phyloP scores from a whole-genome alignment of 73 alveolate species.

The Tetrahymena malaccensis region DNA sequence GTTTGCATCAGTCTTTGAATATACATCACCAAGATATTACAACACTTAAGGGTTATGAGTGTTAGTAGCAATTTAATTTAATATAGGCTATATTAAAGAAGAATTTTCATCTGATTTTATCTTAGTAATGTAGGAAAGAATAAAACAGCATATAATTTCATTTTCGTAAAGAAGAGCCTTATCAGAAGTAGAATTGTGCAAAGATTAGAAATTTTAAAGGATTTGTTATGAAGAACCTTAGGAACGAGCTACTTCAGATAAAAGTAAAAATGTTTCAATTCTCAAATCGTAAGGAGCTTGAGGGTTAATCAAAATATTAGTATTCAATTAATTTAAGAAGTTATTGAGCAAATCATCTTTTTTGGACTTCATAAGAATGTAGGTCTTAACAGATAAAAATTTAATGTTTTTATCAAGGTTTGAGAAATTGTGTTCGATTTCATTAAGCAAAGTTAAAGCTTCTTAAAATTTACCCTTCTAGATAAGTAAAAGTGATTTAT shows the following conservation, averaged over 20 bases:
- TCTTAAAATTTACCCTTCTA: slow-evolving; percentile 14
- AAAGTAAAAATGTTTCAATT: not conserved
- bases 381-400: not conserved
- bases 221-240: not conserved
- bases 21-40: not conserved
- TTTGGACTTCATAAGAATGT: slow-evolving; percentile 1
- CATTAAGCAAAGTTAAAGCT: slow-evolving; percentile 20
- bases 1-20: not conserved
- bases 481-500: slow-evolving; percentile 17
- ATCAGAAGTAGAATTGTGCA: not conserved
- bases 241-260: not conserved
- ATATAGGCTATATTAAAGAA: not conserved
- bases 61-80: not conserved
- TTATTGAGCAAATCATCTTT: slow-evolving; percentile 9
- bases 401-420: slow-evolving; percentile 19
- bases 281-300: not conserved
- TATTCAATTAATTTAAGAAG: not conserved
- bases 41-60: not conserved
- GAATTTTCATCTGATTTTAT: not conserved
- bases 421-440: slow-evolving; percentile 7
- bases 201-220: not conserved
- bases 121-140: not conserved
- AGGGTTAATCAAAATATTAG: not conserved
- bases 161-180: not conserved
- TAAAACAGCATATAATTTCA: not conserved